A percentile compares a stretch with the other conserved stretches of the same genome.
These are phyloP conservation scores for Leccinum variicolor DNA, from an alignment of 768 basidiomycete species.

Conservation along the genomic window DNA sequence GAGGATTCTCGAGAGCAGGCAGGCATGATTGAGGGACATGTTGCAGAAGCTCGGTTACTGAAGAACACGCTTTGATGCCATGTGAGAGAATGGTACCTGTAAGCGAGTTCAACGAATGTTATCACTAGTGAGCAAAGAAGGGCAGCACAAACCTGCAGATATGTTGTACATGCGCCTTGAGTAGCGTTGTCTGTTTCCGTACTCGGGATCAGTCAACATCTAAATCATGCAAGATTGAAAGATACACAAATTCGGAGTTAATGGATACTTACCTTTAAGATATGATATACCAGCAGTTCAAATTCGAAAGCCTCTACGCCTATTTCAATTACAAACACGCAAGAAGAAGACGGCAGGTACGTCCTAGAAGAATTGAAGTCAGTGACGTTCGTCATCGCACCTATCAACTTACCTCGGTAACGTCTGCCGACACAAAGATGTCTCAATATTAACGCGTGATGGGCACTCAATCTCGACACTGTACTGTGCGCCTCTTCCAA, in stretches of 20 bases:
- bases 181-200: slow-evolving; percentile 60
- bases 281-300: slow-evolving; percentile 72
- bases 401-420: slow-evolving; percentile 38
- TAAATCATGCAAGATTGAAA: slow-evolving; percentile 22
- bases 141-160: slow-evolving; percentile 39
- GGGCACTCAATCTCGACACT: slow-evolving; percentile 63
- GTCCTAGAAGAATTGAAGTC: slow-evolving; percentile 28
- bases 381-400: neutral
- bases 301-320: slow-evolving; percentile 79
- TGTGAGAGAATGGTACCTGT: slow-evolving; percentile 51
- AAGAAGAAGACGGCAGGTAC: slow-evolving; percentile 56
- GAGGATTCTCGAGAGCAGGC: slow-evolving; percentile 47
- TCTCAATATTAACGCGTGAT: slow-evolving; percentile 62
- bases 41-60: slow-evolving; percentile 56
- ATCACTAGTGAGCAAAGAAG: neutral
- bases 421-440: slow-evolving; percentile 58
- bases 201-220: slow-evolving; percentile 49
- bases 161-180: slow-evolving; percentile 75
- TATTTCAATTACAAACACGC: slow-evolving; percentile 52
- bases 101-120: neutral
- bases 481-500: slow-evolving; percentile 70
- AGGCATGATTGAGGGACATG: slow-evolving; percentile 50
- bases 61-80: slow-evolving; percentile 58
- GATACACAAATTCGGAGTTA: neutral
- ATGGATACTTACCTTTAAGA: slow-evolving; percentile 56